phyloP scores from a whole-genome alignment of 805 yeast species.

The Kluyveromyces nonfermentans region DNA sequence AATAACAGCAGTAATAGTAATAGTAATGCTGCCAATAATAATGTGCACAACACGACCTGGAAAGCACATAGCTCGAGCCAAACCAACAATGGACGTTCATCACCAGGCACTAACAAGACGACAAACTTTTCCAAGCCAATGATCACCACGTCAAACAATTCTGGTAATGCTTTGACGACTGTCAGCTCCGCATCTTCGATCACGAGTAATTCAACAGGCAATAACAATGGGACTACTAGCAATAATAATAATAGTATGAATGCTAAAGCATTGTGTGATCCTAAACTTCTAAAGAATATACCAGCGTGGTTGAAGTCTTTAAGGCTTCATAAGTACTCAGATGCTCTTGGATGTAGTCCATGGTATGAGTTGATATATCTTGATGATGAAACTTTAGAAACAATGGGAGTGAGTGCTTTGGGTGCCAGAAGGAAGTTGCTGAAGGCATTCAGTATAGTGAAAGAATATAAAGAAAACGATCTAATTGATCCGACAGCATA shows the following conservation, averaged over 20 bases:
- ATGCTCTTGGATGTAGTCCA: constrained; percentile 57
- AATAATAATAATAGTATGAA: constrained; percentile 26
- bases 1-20: constrained; percentile 10
- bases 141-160: neutral
- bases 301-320: constrained; percentile 89
- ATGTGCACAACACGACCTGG: neutral
- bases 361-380: constrained; percentile 76
- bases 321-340: constrained; percentile 90
- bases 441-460: constrained; percentile 83
- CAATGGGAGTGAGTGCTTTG: constrained; percentile 80
- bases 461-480: constrained; percentile 40
- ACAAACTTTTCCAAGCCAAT: neutral
- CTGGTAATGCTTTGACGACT: constrained; percentile 4
- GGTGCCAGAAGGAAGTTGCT: constrained; percentile 93
- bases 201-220: constrained; percentile 2
- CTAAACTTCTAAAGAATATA: constrained; percentile 57
- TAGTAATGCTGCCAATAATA: neutral
- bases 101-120: neutral
- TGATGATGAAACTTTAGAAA: constrained; percentile 59
- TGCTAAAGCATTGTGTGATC: constrained; percentile 42
- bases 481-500: constrained; percentile 24
- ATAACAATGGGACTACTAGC: too few relatives aligned
- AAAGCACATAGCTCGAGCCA: constrained; percentile 1
- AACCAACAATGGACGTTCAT: constrained; percentile 3
- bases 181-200: constrained; percentile 3